Evolutionary conservation across 805 yeast genomes (phyloP).

Genomic region (Saccharomycopsis fibuligera): DNA sequence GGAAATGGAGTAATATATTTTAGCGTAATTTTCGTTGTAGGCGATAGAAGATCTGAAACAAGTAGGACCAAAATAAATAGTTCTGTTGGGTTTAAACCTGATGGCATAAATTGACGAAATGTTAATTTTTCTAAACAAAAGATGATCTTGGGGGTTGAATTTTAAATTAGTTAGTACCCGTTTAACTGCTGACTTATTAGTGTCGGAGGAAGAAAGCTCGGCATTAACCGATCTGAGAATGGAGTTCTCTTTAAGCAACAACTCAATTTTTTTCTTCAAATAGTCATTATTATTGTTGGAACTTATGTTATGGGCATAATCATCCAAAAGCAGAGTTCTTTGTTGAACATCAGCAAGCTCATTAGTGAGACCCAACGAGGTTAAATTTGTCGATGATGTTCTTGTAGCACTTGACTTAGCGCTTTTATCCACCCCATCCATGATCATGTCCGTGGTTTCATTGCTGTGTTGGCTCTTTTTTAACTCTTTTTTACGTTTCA

Average conservation of each 20-base stretch:
- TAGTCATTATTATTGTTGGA: conserved; percentile 7
- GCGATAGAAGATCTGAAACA: conserved; percentile 19
- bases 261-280: conserved; percentile 8
- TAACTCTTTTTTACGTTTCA: conserved; percentile 5
- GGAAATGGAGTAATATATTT: conserved; percentile 18
- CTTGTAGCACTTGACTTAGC: too few species aligned
- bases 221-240: conserved; percentile 3
- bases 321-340: conserved; percentile 7
- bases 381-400: neutral
- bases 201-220: too few species aligned
- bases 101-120: conserved; percentile 3
- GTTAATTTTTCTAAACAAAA: conserved; percentile 9
- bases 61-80: conserved; percentile 20
- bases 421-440: neutral
- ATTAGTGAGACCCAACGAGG: neutral
- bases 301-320: conserved; percentile 2
- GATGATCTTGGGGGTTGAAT: too few species aligned
- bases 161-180: too few species aligned
- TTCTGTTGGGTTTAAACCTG: conserved; percentile 18
- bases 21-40: conserved; percentile 10
- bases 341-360: conserved; percentile 8
- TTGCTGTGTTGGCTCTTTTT: conserved; percentile 1
- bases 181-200: too few species aligned
- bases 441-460: neutral
- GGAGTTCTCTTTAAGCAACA: conserved; percentile 11